Base-by-base conservation (phyloP, 2,329 filamentous ascomycete genomes). In the Colletotrichum theobromicola region DNA sequence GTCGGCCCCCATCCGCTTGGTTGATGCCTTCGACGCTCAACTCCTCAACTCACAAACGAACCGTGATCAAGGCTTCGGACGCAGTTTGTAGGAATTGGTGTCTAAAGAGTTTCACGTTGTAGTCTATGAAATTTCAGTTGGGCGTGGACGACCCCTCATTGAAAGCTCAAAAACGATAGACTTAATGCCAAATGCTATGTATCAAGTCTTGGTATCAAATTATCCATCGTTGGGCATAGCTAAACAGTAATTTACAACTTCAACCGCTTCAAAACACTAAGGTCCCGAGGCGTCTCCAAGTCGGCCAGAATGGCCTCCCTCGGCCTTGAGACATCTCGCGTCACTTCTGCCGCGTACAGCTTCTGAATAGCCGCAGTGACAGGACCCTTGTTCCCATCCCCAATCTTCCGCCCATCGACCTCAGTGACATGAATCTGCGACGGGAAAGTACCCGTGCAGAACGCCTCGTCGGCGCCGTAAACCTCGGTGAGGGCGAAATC, bases 391-490 rank as follows among this genome's bases (percentile, higher is more conserved):
- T 78, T 72, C 7, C 79, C 79, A 24, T 80, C 76, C 4, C 79
- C 77, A 63, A 80, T 79, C 21, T 62, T 28, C 5, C 79, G 65
- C 1, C 77, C 77, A 55, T 81, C 79, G 2, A 81, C 76, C 55
- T 80, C 76, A 1, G 75, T 75, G 10, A 80, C 79, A 35, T 80
- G 79, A 10, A 81, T 75, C 72, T 81, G 79, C 1, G 75, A 77
- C 7, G 81, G 79, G 35, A 82, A 82, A 0, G 80, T 82, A 2
- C 80, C 80, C 0, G 80, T 81, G 66, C 78, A 80, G 55, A 82
- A 82, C 1, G 80, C 79, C 66, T 81, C 80, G 21, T 82, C 80
- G 4, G 80, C 79, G 3, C 79, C 80, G 18, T 80, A 82, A 3
- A 79, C 79, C 72, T 82, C 80, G 2, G 80, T 81, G 18, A 82